These are phyloP conservation scores for Candida ipomoeae DNA, from an alignment of 805 yeast genomes.

Conservation along the genomic window DNA sequence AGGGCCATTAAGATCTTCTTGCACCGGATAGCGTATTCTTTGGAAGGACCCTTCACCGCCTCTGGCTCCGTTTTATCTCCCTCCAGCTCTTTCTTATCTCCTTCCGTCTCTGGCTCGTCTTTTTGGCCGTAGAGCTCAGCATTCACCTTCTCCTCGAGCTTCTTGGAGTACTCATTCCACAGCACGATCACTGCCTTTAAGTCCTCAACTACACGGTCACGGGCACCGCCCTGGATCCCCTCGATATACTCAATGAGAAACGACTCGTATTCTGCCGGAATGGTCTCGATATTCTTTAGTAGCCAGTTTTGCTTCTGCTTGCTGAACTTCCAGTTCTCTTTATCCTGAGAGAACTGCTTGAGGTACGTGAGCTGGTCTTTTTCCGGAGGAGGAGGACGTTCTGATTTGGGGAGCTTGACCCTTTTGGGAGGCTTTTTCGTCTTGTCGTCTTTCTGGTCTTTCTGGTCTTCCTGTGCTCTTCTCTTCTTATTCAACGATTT, in stretches of 20 bases:
- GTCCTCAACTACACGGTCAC: conserved; percentile 50
- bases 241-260: conserved; percentile 50
- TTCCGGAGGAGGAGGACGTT: conserved; percentile 69
- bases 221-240: conserved; percentile 69
- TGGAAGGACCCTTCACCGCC: conserved; percentile 18
- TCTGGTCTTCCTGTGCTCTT: conserved; percentile 19
- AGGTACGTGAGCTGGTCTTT: conserved; percentile 69
- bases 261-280: conserved; percentile 50
- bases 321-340: conserved; percentile 72
- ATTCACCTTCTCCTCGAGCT: conserved; percentile 39
- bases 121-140: conserved; percentile 30
- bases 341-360: conserved; percentile 52
- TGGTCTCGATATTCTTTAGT: conserved; percentile 52
- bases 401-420: conserved; percentile 61
- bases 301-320: conserved; percentile 88
- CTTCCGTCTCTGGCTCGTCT: conserved; percentile 13
- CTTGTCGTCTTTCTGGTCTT: conserved; percentile 13
- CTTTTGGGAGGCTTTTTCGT: conserved; percentile 64
- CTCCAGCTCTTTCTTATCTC: conserved; percentile 8
- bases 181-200: conserved; percentile 42
- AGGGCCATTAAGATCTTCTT: conserved; percentile 29
- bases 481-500: conserved; percentile 39
- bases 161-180: conserved; percentile 54
- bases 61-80: neutral
- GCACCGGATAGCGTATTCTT: conserved; percentile 42